A percentile compares a stretch with the other conserved stretches of the same genome.
Evolutionary conservation across 768 basidiomycete species (phyloP).

Genomic region (Amanita rimosa): DNA sequence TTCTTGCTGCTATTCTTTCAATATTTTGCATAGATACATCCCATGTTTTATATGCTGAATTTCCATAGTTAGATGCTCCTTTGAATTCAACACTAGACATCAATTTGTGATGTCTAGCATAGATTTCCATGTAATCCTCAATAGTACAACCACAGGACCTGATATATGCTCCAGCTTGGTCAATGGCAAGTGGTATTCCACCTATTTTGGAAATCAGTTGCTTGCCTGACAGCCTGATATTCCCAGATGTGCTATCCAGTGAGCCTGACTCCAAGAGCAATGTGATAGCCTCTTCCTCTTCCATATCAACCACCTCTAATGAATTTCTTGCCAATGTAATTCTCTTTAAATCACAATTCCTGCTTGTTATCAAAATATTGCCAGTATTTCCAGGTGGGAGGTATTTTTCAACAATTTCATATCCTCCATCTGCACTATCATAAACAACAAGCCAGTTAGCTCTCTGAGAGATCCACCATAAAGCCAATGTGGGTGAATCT

Average conservation of each 20-base stretch:
- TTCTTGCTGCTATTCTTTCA: not conserved
- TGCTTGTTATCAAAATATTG: no score
- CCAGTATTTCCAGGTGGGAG: not conserved
- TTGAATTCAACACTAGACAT: not conserved
- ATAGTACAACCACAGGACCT: not conserved
- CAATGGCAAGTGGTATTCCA: slow-evolving; percentile 6
- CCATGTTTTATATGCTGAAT: slow-evolving; percentile 1
- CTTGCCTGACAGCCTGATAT: not conserved
- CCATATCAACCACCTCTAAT: no score
- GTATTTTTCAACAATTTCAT: no score
- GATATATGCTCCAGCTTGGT: slow-evolving; percentile 7
- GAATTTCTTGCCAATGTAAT: no score
- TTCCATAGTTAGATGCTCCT: not conserved
- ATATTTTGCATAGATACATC: not conserved
- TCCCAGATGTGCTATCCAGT: not conserved
- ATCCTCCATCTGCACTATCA: not conserved
- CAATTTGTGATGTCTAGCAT: not conserved
- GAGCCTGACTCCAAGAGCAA: not conserved
- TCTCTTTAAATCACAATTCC: no score
- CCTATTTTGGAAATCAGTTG: not conserved
- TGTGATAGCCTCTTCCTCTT: no score
- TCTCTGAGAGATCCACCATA: slow-evolving; percentile 8
- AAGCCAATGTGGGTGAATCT: not conserved
- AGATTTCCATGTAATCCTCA: not conserved
- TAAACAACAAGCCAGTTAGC: slow-evolving; percentile 8